phyloP scores from a whole-genome alignment of 192 early-diverging fungal genomes.

The Coemansia sp. region DNA sequence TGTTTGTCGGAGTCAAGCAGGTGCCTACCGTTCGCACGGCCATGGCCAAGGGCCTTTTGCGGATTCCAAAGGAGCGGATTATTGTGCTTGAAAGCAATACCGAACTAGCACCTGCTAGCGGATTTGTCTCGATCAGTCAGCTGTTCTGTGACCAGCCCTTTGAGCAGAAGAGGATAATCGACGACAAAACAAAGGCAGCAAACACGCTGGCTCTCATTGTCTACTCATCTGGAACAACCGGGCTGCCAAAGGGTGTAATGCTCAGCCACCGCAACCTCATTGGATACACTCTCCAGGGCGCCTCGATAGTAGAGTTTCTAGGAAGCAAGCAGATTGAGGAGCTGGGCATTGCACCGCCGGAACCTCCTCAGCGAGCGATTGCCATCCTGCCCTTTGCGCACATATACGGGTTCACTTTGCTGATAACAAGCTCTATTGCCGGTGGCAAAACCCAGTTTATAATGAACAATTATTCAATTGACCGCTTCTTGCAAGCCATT shows the following conservation, averaged over 20 bases:
- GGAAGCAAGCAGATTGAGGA: slow-evolving; percentile 11
- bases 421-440: slow-evolving; percentile 23
- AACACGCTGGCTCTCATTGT: slow-evolving; percentile 20
- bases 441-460: slow-evolving; percentile 61
- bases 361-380: slow-evolving; percentile 19
- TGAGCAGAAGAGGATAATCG: slow-evolving; percentile 5
- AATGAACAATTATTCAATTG: slow-evolving; percentile 69
- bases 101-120: background rate
- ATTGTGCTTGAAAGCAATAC: slow-evolving; percentile 57
- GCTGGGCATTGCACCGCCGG: slow-evolving; percentile 5
- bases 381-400: slow-evolving; percentile 66
- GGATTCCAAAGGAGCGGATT: slow-evolving; percentile 11
- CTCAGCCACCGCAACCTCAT: slow-evolving; percentile 80
- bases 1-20: slow-evolving; percentile 62
- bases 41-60: slow-evolving; percentile 6
- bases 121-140: slow-evolving; percentile 31
- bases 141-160: slow-evolving; percentile 19
- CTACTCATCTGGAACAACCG: slow-evolving; percentile 48
- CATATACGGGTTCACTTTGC: slow-evolving; percentile 59
- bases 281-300: slow-evolving; percentile 60
- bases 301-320: slow-evolving; percentile 40
- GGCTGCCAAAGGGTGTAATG: slow-evolving; percentile 78
- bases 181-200: slow-evolving; percentile 22
- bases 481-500: slow-evolving; percentile 59
- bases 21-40: slow-evolving; percentile 24